phyloP scores from a whole-genome alignment of 768 basidiomycete species.

The Russula lepida region DNA sequence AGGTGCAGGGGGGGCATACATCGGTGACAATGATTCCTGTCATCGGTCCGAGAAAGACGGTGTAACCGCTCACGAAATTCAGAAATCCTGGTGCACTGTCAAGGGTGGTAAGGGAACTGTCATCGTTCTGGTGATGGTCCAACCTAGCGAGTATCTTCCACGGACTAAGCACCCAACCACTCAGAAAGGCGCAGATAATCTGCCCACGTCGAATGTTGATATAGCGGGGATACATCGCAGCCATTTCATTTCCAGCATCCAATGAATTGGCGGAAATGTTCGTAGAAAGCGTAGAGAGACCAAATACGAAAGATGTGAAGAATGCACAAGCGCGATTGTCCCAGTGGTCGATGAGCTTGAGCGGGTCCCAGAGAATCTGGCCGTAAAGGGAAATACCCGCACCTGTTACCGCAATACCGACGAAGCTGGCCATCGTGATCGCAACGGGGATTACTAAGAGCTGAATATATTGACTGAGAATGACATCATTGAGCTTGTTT shows the following conservation, averaged over 20 bases:
- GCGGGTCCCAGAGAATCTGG: slow-evolving; percentile 60
- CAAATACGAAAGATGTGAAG: slow-evolving; percentile 70
- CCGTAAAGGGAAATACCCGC: slow-evolving; percentile 73
- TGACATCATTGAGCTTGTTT: neutral
- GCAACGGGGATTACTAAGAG: slow-evolving; percentile 64
- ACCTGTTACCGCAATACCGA: slow-evolving; percentile 77
- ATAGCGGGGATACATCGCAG: slow-evolving; percentile 61
- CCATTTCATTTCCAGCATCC: slow-evolving; percentile 77
- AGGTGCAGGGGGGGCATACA: slow-evolving; percentile 31
- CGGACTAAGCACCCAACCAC: slow-evolving; percentile 76
- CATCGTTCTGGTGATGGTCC: slow-evolving; percentile 20
- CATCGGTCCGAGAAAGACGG: slow-evolving; percentile 80
- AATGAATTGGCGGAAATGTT: slow-evolving; percentile 69
- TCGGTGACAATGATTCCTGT: slow-evolving; percentile 61
- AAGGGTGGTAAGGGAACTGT: neutral
- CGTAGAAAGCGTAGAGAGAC: slow-evolving; percentile 59
- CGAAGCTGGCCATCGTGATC: slow-evolving; percentile 71
- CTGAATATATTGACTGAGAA: slow-evolving; percentile 60
- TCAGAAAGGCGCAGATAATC: slow-evolving; percentile 68
- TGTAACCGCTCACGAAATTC: slow-evolving; percentile 74
- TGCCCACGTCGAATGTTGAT: slow-evolving; percentile 76
- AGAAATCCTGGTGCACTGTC: slow-evolving; percentile 54
- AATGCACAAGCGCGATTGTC: slow-evolving; percentile 80
- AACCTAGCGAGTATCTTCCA: slow-evolving; percentile 70
- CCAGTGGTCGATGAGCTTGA: slow-evolving; percentile 69